Evolutionary conservation across 768 basidiomycete genomes (phyloP).

Genomic region (Mycena crocata): DNA sequence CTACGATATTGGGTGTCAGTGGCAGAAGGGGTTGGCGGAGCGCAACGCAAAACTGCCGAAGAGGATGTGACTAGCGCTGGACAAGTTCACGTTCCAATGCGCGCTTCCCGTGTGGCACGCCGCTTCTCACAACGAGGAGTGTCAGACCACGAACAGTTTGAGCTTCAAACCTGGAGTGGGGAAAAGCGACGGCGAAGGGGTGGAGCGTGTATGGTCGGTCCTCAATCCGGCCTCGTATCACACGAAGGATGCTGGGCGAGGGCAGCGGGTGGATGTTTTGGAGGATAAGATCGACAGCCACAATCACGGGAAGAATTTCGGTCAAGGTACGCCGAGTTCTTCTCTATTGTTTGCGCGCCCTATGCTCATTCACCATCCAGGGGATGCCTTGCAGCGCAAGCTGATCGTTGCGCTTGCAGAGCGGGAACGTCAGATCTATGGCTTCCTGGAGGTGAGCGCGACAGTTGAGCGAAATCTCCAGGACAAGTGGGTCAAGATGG

Average conservation of each 20-base stretch:
- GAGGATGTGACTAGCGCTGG: neutral
- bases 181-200: slow-evolving; percentile 19
- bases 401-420: no score
- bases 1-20: slow-evolving; percentile 41
- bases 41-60: neutral
- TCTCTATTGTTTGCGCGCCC: no score
- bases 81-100: neutral
- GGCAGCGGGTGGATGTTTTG: slow-evolving; percentile 36
- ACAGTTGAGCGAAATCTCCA: no score
- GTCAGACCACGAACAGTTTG: slow-evolving; percentile 24
- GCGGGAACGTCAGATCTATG: no score
- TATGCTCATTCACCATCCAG: no score
- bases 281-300: slow-evolving; percentile 38
- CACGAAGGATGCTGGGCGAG: slow-evolving; percentile 45
- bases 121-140: slow-evolving; percentile 24
- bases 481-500: no score
- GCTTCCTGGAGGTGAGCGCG: no score
- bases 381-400: no score
- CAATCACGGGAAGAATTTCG: slow-evolving; percentile 26
- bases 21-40: neutral
- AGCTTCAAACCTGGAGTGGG: slow-evolving; percentile 28
- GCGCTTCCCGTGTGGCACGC: slow-evolving; percentile 33
- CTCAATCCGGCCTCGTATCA: slow-evolving; percentile 37
- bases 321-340: slow-evolving; percentile 10
- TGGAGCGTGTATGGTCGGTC: slow-evolving; percentile 42